Percentiles rank a stretch among this genome's conserved stretches.
Conservation (phyloP, 1,139 yeast species). For the Saccharomyces hybrid region DNA sequence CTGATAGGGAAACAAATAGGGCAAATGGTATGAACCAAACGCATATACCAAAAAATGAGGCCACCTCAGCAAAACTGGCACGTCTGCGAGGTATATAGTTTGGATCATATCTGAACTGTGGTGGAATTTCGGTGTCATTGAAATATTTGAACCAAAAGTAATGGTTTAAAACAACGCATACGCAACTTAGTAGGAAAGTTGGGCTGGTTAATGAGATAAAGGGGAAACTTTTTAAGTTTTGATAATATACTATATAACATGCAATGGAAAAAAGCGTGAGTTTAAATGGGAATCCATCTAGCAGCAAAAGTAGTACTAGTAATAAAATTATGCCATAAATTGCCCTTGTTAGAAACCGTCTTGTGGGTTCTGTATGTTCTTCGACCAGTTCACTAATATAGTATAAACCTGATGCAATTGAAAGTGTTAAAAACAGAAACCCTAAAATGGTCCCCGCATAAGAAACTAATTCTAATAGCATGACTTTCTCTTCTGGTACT, state of each 20-base stretch:
- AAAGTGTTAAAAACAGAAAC: slow-evolving; percentile 59
- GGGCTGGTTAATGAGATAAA: slow-evolving; percentile 69
- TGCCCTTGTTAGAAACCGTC: slow-evolving; percentile 51
- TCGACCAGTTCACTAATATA: slow-evolving; percentile 91
- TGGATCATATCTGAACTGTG: slow-evolving; percentile 45
- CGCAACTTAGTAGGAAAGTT: slow-evolving; percentile 60
- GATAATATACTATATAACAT: slow-evolving; percentile 65
- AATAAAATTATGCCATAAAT: slow-evolving; percentile 52
- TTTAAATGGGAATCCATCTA: slow-evolving; percentile 74
- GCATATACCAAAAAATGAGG: slow-evolving; percentile 87
- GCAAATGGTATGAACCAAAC: slow-evolving; percentile 95
- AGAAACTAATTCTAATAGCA: slow-evolving; percentile 51
- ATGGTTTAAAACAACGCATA: slow-evolving; percentile 71
- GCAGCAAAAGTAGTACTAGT: slow-evolving; percentile 48
- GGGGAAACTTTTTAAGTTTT: slow-evolving; percentile 75
- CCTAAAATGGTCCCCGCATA: slow-evolving; percentile 68
- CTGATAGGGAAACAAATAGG: slow-evolving; percentile 82
- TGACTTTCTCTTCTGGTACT: slow-evolving; percentile 12
- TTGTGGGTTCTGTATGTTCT: slow-evolving; percentile 84
- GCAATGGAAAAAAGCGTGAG: slow-evolving; percentile 57
- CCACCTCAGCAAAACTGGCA: slow-evolving; percentile 79
- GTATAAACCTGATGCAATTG: slow-evolving; percentile 83
- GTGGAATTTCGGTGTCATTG: slow-evolving; percentile 46
- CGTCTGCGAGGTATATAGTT: slow-evolving; percentile 56
- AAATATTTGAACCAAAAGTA: slow-evolving; percentile 86